Conservation (phyloP, 2,329 filamentous ascomycete genomes). For the Dactylellina cionopaga region DNA sequence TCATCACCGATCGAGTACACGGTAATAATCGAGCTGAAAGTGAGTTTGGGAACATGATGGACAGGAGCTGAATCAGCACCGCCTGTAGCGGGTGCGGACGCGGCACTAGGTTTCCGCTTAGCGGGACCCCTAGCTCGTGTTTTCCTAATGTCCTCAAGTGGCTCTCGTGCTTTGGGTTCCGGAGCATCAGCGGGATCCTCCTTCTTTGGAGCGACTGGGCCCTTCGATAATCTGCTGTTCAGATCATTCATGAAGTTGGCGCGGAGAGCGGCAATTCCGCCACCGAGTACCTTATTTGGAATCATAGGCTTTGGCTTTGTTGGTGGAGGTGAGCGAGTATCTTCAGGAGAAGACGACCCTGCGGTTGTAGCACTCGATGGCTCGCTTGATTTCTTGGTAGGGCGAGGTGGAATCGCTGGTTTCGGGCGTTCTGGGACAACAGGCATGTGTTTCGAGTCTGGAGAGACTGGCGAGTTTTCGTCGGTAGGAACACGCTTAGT, state of each 20-base stretch:
- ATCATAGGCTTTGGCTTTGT: conserved; percentile 82
- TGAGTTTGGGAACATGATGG: conserved; percentile 34
- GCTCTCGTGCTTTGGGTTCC: conserved; percentile 62
- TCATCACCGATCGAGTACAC: conserved; percentile 52
- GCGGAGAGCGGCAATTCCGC: conserved; percentile 90
- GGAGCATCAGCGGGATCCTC: conserved; percentile 63
- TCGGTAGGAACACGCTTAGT: conserved; percentile 26
- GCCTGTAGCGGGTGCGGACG: conserved; percentile 11
- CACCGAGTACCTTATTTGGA: conserved; percentile 74
- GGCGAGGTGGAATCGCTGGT: conserved; percentile 57
- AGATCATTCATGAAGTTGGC: conserved; percentile 92
- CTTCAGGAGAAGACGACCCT: conserved; percentile 49
- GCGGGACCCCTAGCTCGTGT: conserved; percentile 87
- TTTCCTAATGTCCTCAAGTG: conserved; percentile 89
- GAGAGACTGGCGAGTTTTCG: conserved; percentile 55
- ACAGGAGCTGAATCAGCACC: not conserved
- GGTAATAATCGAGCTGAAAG: conserved; percentile 51
- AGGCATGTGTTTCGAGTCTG: conserved; percentile 27
- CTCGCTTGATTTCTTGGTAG: conserved; percentile 60
- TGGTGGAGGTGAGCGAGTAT: conserved; percentile 24
- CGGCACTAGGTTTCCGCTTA: conserved; percentile 69
- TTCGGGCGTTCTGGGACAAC: conserved; percentile 54
- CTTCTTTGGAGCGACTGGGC: conserved; percentile 75
- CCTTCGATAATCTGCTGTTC: conserved; percentile 86
- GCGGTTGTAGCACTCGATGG: conserved; percentile 66